Evolutionary conservation across 305 asterid genomes (phyloP).

Genomic region (Fraxinus floribunda): DNA sequence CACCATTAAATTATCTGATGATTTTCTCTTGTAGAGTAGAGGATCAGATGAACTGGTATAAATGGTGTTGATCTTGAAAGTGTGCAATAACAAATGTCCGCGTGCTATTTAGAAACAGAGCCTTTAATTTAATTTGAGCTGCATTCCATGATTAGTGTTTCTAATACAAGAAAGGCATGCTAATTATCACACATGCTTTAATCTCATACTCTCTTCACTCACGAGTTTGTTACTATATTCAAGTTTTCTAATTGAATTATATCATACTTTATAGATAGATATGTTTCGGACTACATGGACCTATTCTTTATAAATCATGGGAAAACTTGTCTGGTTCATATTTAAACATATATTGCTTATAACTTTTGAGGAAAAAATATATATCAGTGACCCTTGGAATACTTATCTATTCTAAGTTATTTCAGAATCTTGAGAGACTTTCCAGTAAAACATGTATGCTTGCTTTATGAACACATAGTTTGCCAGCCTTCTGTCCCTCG

Average conservation of each 20-base stretch:
- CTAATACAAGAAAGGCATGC: not conserved
- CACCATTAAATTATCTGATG: not conserved
- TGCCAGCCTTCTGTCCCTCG: conserved; percentile 5
- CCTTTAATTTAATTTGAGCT: not conserved
- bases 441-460: conserved; percentile 14
- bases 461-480: conserved; percentile 13
- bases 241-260: not conserved
- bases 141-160: conserved; percentile 6
- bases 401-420: not conserved
- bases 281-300: not conserved
- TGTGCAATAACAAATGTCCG: conserved; percentile 8
- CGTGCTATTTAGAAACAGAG: not conserved
- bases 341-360: not conserved
- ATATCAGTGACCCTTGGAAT: not conserved
- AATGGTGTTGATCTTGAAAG: conserved; percentile 10
- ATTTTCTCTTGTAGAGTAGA: not conserved
- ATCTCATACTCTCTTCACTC: not conserved
- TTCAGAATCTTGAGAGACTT: conserved; percentile 5
- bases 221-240: not conserved
- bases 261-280: not conserved
- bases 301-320: not conserved
- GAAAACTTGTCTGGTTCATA: not conserved
- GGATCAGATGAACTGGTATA: conserved; percentile 12
- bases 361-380: not conserved
- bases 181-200: not conserved